Conservation (phyloP, 1,284 basidiomycete genomes). For the Cryptococcus hybrid region DNA sequence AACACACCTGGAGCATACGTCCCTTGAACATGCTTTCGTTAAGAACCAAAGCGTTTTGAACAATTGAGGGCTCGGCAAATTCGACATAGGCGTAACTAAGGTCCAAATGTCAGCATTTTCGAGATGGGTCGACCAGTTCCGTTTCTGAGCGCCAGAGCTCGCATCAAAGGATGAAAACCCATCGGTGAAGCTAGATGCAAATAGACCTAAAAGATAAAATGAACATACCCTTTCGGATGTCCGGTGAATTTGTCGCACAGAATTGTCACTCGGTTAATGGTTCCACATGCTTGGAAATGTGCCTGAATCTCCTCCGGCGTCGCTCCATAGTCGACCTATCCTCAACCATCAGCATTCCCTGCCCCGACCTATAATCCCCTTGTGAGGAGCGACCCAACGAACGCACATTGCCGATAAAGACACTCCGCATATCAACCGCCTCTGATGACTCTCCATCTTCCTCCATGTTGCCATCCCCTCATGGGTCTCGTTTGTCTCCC, state of each 20-base stretch:
- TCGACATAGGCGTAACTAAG: constrained; percentile 95
- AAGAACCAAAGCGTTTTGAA: constrained; percentile 90
- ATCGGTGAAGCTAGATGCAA: too few species aligned
- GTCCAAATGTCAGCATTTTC: constrained; percentile 2
- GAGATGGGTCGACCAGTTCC: not conserved
- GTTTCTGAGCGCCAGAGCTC: too few species aligned
- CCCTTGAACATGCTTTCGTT: constrained; percentile 95
- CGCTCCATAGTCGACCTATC: constrained; percentile 92
- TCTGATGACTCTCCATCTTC: constrained; percentile 56
- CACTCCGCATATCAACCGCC: constrained; percentile 78
- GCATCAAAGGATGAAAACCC: too few species aligned
- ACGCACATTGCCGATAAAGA: constrained; percentile 96
- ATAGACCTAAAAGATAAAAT: too few species aligned
- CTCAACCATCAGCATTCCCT: not conserved
- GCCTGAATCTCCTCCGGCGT: constrained; percentile 98
- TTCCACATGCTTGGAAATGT: constrained; percentile 96
- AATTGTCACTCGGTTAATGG: constrained; percentile 98
- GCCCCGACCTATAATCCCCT: not conserved
- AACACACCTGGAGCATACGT: constrained; percentile 81
- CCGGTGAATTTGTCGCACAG: constrained; percentile 99
- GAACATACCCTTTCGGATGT: constrained; percentile 91
- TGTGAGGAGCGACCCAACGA: not conserved
- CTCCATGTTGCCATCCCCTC: constrained; percentile 59
- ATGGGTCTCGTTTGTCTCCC: constrained; percentile 11
- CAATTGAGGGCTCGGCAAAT: constrained; percentile 90